Conservation (phyloP, 345 rosid species). For the Angophora floribunda region DNA sequence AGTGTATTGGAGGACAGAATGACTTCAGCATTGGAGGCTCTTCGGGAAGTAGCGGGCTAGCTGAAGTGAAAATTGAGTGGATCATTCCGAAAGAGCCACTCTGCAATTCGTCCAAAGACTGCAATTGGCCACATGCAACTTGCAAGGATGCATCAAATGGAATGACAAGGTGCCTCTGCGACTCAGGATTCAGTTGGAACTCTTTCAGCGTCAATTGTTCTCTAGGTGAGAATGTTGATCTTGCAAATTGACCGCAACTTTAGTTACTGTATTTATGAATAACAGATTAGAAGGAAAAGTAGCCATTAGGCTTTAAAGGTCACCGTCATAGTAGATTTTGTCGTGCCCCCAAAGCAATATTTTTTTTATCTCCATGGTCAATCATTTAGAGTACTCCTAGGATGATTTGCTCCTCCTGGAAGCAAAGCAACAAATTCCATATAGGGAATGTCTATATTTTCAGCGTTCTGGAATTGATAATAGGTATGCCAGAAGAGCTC, state of each 20-base stretch:
- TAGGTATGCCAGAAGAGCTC: neutral
- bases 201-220: neutral
- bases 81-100: neutral
- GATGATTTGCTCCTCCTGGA: neutral
- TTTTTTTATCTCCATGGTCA: neutral
- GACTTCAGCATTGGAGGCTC: rapidly evolving
- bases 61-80: neutral
- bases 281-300: neutral
- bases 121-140: slow-evolving; percentile 6
- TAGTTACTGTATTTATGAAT: neutral
- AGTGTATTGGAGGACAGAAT: rapidly evolving
- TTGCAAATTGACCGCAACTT: neutral
- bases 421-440: neutral
- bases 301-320: neutral
- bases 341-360: neutral
- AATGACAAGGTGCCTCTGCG: neutral
- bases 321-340: neutral
- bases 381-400: neutral
- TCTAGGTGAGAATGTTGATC: neutral
- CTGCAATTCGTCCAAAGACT: neutral
- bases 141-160: neutral
- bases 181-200: neutral
- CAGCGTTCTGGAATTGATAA: neutral
- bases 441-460: neutral
- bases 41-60: rapidly evolving